These are phyloP conservation scores for Hericium coralloides DNA, from an alignment of 768 basidiomycete genomes.

Conservation along the genomic window DNA sequence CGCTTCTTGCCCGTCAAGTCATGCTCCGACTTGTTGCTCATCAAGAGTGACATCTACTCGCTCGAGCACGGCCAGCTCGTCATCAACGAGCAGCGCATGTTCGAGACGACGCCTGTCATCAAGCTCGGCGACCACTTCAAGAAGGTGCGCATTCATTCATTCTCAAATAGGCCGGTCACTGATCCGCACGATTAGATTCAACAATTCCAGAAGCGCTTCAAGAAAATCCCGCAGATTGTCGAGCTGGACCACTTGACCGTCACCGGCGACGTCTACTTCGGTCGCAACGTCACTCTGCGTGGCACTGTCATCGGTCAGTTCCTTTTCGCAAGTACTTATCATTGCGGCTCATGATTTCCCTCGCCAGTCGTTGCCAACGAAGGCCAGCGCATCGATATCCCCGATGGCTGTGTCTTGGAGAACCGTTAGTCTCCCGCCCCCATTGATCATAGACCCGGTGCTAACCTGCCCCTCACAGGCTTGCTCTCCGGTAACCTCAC, in stretches of 20 bases:
- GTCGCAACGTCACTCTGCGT: constrained; percentile 74
- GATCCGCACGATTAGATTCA: constrained; percentile 42
- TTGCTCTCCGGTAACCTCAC: constrained; percentile 79
- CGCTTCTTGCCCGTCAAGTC: constrained; percentile 91
- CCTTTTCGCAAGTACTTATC: background rate
- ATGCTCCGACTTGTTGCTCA: constrained; percentile 80
- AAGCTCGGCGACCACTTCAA: constrained; percentile 97
- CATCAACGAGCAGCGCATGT: constrained; percentile 78
- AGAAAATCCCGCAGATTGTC: constrained; percentile 84
- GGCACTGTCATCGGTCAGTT: constrained; percentile 77
- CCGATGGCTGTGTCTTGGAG: constrained; percentile 65
- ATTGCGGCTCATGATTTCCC: constrained; percentile 7
- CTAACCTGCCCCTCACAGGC: constrained; percentile 27
- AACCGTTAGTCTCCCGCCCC: constrained; percentile 35
- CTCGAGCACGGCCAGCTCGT: constrained; percentile 82
- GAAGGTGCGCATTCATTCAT: constrained; percentile 45
- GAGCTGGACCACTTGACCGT: constrained; percentile 95
- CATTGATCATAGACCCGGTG: background rate
- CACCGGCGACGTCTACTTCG: constrained; percentile 86
- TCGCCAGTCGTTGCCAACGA: constrained; percentile 58
- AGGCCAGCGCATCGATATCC: constrained; percentile 65
- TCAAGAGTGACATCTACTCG: constrained; percentile 91
- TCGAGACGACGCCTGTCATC: constrained; percentile 87
- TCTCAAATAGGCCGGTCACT: background rate
- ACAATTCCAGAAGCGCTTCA: constrained; percentile 92